A percentile compares a stretch with the other conserved stretches of the same genome.
Conservation (phyloP, 1,284 basidiomycete species). For the Leccinum cinnamomeum region DNA sequence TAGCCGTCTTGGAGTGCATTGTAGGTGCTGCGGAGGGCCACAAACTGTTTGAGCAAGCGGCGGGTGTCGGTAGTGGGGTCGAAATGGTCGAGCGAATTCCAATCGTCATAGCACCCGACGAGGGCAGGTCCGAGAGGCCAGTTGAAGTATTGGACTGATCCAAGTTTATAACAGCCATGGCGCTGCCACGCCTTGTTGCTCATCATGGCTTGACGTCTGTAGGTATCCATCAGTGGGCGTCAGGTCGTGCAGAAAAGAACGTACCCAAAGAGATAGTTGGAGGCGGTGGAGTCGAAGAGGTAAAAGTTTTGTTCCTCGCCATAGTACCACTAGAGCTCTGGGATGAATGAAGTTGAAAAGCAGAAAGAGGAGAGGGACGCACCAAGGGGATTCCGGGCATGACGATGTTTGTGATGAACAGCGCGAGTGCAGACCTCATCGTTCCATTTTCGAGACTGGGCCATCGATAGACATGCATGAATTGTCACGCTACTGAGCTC, state of each 20-base stretch:
- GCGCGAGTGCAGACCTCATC: conserved; percentile 69
- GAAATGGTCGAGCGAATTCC: conserved; percentile 91
- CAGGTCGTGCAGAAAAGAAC: conserved; percentile 20
- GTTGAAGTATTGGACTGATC: conserved; percentile 88
- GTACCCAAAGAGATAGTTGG: conserved; percentile 86
- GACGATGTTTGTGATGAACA: conserved; percentile 75
- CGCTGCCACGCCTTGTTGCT: conserved; percentile 84
- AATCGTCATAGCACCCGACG: conserved; percentile 81
- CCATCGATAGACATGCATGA: conserved; percentile 80
- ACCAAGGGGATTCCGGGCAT: conserved; percentile 87
- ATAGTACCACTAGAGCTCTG: conserved; percentile 60
- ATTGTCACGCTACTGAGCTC: conserved; percentile 7
- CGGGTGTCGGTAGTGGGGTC: conserved; percentile 81
- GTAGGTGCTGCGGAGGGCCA: conserved; percentile 67
- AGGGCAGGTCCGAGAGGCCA: conserved; percentile 79
- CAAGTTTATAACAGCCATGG: conserved; percentile 87
- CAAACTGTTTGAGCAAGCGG: conserved; percentile 72
- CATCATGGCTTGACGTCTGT: conserved; percentile 87
- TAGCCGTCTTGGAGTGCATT: conserved; percentile 83
- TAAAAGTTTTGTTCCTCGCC: conserved; percentile 91
- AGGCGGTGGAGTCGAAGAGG: conserved; percentile 77
- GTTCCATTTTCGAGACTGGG: conserved; percentile 83
- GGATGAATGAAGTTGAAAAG: conserved; percentile 9
- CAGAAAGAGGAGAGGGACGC: conserved; percentile 20
- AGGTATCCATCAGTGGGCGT: conserved; percentile 1